These are phyloP conservation scores for Cryptosporidium felis DNA, from an alignment of 169 alveolate species.

Conservation along the genomic window DNA sequence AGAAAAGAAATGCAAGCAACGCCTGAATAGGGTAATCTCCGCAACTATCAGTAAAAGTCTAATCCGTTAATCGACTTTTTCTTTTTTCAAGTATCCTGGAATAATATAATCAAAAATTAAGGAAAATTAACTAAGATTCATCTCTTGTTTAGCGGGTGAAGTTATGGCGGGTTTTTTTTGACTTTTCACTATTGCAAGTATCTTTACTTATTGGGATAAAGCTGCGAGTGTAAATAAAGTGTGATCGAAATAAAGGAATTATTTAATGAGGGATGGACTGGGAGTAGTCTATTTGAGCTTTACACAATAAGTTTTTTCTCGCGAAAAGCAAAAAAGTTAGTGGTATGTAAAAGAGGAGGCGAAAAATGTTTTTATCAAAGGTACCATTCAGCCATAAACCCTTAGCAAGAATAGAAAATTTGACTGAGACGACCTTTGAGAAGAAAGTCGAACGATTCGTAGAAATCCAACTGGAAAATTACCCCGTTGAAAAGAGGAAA, in stretches of 20 bases:
- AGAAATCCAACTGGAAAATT: conserved; percentile 16
- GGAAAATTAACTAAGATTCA: not conserved
- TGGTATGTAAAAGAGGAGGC: not conserved
- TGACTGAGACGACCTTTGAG: conserved; percentile 15
- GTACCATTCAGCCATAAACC: conserved; percentile 32
- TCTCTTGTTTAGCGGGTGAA: not conserved
- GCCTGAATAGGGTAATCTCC: conserved; percentile 65
- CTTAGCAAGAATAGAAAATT: conserved; percentile 2
- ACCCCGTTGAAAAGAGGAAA: not conserved
- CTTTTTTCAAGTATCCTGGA: not conserved
- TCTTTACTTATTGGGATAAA: not conserved
- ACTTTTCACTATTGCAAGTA: not conserved
- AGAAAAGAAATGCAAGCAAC: conserved; percentile 32
- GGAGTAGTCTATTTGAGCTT: not conserved
- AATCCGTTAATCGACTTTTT: not conserved
- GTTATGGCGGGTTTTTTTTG: not conserved
- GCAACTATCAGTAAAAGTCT: not conserved
- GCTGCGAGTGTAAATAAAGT: not conserved
- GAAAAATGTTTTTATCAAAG: conserved; percentile 24
- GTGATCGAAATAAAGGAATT: not conserved
- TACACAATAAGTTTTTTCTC: not conserved
- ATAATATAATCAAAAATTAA: not conserved
- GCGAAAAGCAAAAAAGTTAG: not conserved
- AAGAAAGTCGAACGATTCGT: conserved; percentile 2
- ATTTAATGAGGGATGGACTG: not conserved